Conservation (phyloP, 805 yeast species). For the Starmera dryadoides region DNA sequence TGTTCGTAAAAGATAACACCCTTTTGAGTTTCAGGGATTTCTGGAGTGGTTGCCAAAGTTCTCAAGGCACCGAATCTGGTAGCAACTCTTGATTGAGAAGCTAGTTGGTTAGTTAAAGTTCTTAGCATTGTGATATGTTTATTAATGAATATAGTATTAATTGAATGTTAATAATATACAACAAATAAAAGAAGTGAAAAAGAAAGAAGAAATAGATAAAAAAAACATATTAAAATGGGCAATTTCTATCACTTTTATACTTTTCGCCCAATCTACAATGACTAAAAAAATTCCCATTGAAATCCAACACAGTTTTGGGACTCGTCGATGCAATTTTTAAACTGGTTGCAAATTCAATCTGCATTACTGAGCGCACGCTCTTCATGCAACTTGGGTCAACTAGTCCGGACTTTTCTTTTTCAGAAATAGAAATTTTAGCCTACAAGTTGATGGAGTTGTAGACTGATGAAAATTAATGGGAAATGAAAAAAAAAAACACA, state of each 20-base stretch:
- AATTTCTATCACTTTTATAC: neutral
- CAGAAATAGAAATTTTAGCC: neutral
- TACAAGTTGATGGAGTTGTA: no score
- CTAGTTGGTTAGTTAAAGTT: conserved; percentile 11
- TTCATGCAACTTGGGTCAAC: no score
- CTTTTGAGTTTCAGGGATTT: conserved; percentile 61
- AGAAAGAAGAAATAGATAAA: neutral
- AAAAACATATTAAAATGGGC: neutral
- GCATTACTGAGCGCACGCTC: no score
- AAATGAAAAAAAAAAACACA: no score
- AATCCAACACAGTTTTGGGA: no score
- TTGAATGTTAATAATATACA: neutral
- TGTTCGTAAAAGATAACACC: conserved; percentile 62
- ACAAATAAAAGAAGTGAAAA: neutral
- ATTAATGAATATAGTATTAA: conserved; percentile 1
- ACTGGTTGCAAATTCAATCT: no score
- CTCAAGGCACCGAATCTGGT: conserved; percentile 11
- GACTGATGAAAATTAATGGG: neutral
- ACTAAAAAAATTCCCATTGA: no score
- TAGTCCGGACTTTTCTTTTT: neutral
- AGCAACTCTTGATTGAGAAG: conserved; percentile 5
- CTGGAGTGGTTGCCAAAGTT: conserved; percentile 19
- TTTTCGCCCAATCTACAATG: no score
- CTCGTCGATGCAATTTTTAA: no score
- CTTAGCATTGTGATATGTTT: conserved; percentile 22